Percentiles rank a stretch among this genome's conserved stretches.
These are phyloP conservation scores for Phytophthora chlamydospora DNA, from an alignment of 352 stramenopile genomes.

Conservation along the genomic window DNA sequence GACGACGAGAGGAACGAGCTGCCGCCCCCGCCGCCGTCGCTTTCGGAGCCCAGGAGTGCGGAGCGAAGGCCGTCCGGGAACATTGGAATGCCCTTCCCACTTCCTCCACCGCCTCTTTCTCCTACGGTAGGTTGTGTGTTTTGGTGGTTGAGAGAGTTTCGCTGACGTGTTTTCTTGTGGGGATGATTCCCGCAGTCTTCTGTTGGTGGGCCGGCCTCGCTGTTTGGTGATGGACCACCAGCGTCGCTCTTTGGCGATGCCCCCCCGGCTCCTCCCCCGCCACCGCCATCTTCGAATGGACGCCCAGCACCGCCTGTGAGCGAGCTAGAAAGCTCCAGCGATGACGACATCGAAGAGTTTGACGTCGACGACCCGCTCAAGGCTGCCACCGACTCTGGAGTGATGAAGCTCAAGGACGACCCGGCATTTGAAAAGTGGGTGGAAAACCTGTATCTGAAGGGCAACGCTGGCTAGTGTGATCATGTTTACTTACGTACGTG, in stretches of 20 bases:
- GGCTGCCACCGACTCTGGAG: slow-evolving; percentile 23
- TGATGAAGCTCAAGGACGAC: slow-evolving; percentile 86
- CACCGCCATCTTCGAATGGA: slow-evolving; percentile 30
- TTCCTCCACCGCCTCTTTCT: slow-evolving; percentile 52
- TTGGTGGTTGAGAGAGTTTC: neutral
- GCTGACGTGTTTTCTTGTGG: slow-evolving; percentile 14
- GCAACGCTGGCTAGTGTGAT: neutral
- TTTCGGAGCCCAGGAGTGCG: slow-evolving; percentile 18
- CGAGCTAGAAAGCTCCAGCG: slow-evolving; percentile 63
- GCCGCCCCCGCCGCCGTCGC: slow-evolving; percentile 44
- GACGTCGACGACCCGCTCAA: slow-evolving; percentile 37
- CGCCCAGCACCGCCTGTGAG: slow-evolving; percentile 31
- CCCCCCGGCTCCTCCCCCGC: slow-evolving; percentile 55
- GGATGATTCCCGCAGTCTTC: slow-evolving; percentile 52
- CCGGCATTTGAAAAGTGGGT: slow-evolving; percentile 74
- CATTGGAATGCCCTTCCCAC: slow-evolving; percentile 61
- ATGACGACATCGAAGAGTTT: slow-evolving; percentile 59
- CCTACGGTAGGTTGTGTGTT: slow-evolving; percentile 49
- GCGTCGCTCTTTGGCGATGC: slow-evolving; percentile 62
- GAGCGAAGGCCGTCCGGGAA: slow-evolving; percentile 40
- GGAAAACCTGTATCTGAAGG: neutral
- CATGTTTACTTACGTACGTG: slow-evolving; percentile 2
- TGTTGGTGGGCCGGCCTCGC: slow-evolving; percentile 45
- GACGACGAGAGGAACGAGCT: slow-evolving; percentile 34
- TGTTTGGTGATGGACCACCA: slow-evolving; percentile 55